Percentiles rank a stretch among this genome's conserved stretches.
phyloP scores from a whole-genome alignment of 2,329 filamentous ascomycete species.

The Alternaria ventricosa region DNA sequence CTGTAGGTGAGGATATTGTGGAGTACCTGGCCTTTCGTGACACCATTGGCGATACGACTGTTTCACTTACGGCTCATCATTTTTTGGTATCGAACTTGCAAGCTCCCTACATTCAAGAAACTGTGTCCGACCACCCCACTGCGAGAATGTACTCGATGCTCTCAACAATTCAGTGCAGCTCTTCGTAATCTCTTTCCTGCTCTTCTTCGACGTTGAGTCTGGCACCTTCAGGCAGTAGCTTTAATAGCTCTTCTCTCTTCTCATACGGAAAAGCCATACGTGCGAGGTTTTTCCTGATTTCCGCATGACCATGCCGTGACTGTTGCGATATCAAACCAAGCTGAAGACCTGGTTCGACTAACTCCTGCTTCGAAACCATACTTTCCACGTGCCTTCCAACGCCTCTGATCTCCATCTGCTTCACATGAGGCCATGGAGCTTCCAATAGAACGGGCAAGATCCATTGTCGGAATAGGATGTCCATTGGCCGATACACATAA shows the following conservation, averaged over 20 bases:
- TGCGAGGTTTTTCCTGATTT: neutral
- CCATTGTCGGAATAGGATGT: neutral
- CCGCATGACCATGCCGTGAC: neutral
- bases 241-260: neutral
- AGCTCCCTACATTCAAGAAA: neutral
- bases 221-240: neutral
- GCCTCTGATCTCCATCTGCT: neutral
- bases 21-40: neutral
- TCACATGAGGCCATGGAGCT: neutral
- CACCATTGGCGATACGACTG: neutral
- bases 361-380: neutral
- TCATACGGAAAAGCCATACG: neutral
- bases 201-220: neutral
- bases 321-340: neutral
- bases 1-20: neutral
- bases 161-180: neutral
- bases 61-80: neutral
- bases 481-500: neutral
- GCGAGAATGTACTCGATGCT: neutral
- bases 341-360: neutral
- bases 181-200: neutral
- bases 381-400: neutral
- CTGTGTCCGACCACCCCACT: neutral
- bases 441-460: neutral
- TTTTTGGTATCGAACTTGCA: neutral